These are phyloP conservation scores for Phaeomoniella chlamydospora DNA, from an alignment of 2,329 filamentous ascomycete genomes.

Conservation along the genomic window DNA sequence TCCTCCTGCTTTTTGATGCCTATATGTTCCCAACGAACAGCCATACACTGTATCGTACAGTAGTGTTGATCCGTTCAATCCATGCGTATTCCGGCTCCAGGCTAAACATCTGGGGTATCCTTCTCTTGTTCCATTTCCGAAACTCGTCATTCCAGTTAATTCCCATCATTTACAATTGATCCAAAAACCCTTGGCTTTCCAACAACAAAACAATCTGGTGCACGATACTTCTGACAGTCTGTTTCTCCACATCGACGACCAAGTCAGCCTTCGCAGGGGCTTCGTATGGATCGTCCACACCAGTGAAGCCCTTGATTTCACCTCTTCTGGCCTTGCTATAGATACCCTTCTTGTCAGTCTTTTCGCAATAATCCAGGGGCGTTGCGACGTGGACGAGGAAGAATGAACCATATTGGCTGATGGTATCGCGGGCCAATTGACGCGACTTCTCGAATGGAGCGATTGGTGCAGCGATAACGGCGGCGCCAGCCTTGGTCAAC, in stretches of 20 bases:
- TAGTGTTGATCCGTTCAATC: no score
- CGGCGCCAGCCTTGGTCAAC: slow-evolving; percentile 80
- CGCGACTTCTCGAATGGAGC: slow-evolving; percentile 77
- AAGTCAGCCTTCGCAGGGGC: slow-evolving; percentile 65
- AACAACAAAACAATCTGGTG: slow-evolving; percentile 92
- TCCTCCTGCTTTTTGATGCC: no score
- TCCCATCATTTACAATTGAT: slow-evolving; percentile 42
- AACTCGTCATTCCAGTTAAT: no score
- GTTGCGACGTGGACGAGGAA: slow-evolving; percentile 93
- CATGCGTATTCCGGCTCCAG: no score
- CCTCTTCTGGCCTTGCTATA: slow-evolving; percentile 73
- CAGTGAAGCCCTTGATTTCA: slow-evolving; percentile 96
- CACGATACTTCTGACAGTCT: slow-evolving; percentile 79
- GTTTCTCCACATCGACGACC: slow-evolving; percentile 71
- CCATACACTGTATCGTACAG: no score
- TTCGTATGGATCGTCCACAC: slow-evolving; percentile 96
- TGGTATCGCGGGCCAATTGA: slow-evolving; percentile 62
- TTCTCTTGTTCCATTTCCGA: no score
- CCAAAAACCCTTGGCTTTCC: slow-evolving; percentile 77
- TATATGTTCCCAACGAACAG: no score
- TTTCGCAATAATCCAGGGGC: slow-evolving; percentile 80
- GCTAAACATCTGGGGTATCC: no score
- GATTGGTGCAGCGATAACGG: slow-evolving; percentile 92
- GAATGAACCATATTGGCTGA: slow-evolving; percentile 82
- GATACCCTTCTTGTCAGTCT: slow-evolving; percentile 84